Conservation (phyloP, 495 filamentous ascomycete species). For the Sabuloglossum arenarium region DNA sequence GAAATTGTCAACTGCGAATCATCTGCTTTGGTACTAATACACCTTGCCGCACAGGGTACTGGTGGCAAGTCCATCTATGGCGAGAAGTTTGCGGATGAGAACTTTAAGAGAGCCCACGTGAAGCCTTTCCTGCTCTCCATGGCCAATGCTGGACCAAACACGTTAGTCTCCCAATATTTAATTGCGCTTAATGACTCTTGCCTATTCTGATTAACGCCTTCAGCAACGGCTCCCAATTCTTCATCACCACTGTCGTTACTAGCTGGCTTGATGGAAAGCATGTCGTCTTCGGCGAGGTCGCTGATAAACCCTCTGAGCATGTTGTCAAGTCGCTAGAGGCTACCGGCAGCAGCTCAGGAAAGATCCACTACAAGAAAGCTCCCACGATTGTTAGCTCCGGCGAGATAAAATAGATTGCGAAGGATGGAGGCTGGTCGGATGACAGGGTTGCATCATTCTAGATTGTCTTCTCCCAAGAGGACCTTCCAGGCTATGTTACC, state of each 20-base stretch:
- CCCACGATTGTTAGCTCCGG: constrained; percentile 46
- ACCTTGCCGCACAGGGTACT: constrained; percentile 34
- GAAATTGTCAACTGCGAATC: neutral
- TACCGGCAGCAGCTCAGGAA: constrained; percentile 38
- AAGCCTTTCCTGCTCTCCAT: constrained; percentile 50
- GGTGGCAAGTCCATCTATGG: constrained; percentile 79
- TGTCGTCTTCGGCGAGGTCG: constrained; percentile 65
- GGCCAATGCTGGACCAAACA: constrained; percentile 68
- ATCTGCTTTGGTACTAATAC: constrained; percentile 2
- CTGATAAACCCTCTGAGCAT: constrained; percentile 35
- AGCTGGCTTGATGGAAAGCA: constrained; percentile 60
- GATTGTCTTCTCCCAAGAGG: neutral
- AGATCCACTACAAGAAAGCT: constrained; percentile 39
- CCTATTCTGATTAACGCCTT: neutral
- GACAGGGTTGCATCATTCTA: neutral
- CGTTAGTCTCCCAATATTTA: constrained; percentile 25
- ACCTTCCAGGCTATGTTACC: neutral
- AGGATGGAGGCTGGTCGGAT: neutral
- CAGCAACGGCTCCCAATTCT: constrained; percentile 64
- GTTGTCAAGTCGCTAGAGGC: constrained; percentile 58
- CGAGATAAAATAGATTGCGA: constrained; percentile 22
- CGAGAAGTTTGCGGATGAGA: constrained; percentile 70
- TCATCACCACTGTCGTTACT: constrained; percentile 53
- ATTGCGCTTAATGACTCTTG: neutral
- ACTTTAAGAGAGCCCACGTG: constrained; percentile 45